Evolutionary conservation across 495 filamentous ascomycete species (phyloP), one percentile per base, ranked within the genome.

Genomic region (Penicillium desertorum): DNA sequence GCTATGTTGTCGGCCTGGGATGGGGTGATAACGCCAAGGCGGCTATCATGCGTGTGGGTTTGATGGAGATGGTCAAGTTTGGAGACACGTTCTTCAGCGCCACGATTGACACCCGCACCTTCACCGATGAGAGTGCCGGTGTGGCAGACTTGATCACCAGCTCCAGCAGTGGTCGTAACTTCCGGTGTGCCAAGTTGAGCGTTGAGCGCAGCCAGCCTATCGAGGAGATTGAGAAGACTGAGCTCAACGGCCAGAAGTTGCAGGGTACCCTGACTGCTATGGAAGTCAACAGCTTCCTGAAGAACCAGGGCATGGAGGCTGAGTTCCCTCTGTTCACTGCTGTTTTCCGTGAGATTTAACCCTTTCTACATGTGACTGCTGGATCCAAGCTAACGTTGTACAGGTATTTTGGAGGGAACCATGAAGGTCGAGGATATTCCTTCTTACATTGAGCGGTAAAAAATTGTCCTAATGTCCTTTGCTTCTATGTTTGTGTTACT

Each of bases 21-120:
- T 99, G 95, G 95, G 95, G 93, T 61, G 91, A 96, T 76, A 98
- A 96, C 65, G 92, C 93, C 47, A 97, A 97, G 76, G 91, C 94
- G 41, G 94, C 94, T 20, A 86, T 98, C 46, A 97, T 97, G 92
- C 88, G 94, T 11, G 87, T 96, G 27, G 94, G 94, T 9, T 81
- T 98, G 52, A 79, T 95, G 50, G 94, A 98, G 76, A 96, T 94
- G 86, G 90, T 96, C 55, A 87, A 89, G 59, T 99, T 99, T 62
- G 92, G 92, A 37, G 88, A 90, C 71, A 83, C 86, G 64, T 99
- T 96, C 81, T 99, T 97, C 70, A 82, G 83, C 11, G 83, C 90
- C 52, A 87, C 87, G 2, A 87, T 94, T 45, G 78, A 86, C 30
- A 83, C 86, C 19, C 85, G 77, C 46, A 98, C 95, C 5, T 96